phyloP scores from a whole-genome alignment of 345 rosid genomes.

The Brassica nigra region DNA sequence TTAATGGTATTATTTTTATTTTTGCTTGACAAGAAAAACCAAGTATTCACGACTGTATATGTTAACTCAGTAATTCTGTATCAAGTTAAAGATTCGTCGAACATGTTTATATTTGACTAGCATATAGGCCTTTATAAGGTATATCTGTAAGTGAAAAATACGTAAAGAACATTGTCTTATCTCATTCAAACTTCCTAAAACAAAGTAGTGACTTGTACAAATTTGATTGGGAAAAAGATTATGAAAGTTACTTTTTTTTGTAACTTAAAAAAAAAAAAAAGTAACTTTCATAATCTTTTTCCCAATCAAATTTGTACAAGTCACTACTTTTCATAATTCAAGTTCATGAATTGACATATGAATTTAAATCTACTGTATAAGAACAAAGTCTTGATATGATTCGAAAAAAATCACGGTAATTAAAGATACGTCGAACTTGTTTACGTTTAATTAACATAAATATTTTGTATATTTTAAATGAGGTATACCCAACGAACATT shows the following conservation, averaged over 20 bases:
- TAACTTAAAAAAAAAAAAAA: too few species aligned
- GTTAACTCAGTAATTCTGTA: not conserved
- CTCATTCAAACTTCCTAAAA: too few species aligned
- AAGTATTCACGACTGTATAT: not conserved
- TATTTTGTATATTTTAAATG: not conserved
- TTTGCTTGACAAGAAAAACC: not conserved
- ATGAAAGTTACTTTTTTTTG: too few species aligned
- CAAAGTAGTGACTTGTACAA: too few species aligned
- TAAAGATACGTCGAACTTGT: not conserved
- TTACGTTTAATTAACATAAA: not conserved
- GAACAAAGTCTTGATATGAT: not conserved
- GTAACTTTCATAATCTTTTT: too few species aligned
- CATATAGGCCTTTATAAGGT: too few species aligned
- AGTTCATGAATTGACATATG: not conserved
- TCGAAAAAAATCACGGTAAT: not conserved
- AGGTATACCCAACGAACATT: not conserved
- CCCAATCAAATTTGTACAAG: too few species aligned
- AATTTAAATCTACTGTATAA: not conserved
- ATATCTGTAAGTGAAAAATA: too few species aligned
- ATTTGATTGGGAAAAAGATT: too few species aligned
- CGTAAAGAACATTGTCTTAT: too few species aligned
- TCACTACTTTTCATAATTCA: too few species aligned
- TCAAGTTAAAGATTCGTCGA: not conserved
- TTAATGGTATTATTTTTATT: not conserved
- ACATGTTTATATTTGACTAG: not conserved